Evolutionary conservation across 352 stramenopile species (phyloP).

Genomic region (Bremia lactucae): DNA sequence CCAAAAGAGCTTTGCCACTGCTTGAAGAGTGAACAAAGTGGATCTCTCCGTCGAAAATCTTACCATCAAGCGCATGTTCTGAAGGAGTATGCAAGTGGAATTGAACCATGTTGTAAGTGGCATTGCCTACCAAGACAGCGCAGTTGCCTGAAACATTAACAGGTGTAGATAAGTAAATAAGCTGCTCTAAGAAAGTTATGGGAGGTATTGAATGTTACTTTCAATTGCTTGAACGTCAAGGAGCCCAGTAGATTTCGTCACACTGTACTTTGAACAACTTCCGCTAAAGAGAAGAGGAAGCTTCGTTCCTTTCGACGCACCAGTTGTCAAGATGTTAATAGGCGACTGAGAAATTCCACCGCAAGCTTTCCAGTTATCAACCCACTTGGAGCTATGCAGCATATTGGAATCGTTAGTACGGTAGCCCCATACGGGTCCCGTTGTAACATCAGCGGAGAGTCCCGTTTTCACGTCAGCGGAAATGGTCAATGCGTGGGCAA

Average conservation of each 20-base stretch:
- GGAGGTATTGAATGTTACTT: too few relatives aligned
- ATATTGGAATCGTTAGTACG: constrained; percentile 5
- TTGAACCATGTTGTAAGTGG: constrained; percentile 20
- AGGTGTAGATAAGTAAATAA: too few relatives aligned
- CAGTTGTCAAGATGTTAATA: constrained; percentile 18
- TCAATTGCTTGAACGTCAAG: too few relatives aligned
- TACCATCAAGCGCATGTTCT: constrained; percentile 32
- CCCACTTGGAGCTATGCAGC: background rate
- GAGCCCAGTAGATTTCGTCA: constrained; percentile 16
- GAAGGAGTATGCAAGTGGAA: constrained; percentile 32
- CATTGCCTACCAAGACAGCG: constrained; percentile 1
- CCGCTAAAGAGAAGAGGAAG: constrained; percentile 15
- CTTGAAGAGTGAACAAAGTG: constrained; percentile 50
- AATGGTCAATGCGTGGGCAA: constrained; percentile 2
- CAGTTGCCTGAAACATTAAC: too few relatives aligned
- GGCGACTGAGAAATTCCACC: constrained; percentile 21
- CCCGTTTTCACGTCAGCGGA: too few relatives aligned
- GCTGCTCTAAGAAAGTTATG: too few relatives aligned
- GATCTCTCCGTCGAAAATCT: constrained; percentile 20
- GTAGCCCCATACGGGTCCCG: constrained; percentile 19
- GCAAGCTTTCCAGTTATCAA: constrained; percentile 4
- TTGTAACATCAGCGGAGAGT: background rate
- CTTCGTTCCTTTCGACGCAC: constrained; percentile 1
- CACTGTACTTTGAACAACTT: constrained; percentile 13
- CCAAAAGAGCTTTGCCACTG: constrained; percentile 20